A percentile compares a stretch with the other conserved stretches of the same genome.
phyloP scores from a whole-genome alignment of 148 eudicot species.

The Cornus suecica region DNA sequence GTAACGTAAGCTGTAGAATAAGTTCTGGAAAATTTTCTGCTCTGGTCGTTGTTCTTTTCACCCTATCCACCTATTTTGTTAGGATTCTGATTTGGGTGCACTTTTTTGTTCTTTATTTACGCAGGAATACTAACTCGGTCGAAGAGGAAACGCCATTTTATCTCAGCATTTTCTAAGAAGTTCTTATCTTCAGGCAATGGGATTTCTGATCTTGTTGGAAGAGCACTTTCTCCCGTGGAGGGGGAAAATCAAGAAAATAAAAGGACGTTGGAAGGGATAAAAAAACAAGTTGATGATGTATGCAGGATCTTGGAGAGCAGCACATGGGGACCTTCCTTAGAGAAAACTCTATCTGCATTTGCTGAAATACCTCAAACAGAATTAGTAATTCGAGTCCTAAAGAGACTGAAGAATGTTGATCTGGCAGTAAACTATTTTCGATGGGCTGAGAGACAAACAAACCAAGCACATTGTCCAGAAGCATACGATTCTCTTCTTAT shows the following conservation, averaged over 20 bases:
- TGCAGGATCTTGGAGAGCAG: slow-evolving; percentile 66
- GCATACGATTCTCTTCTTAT: slow-evolving; percentile 80
- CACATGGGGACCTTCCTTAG: slow-evolving; percentile 73
- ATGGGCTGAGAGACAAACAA: slow-evolving; percentile 62
- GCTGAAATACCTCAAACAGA: slow-evolving; percentile 44
- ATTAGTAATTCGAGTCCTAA: slow-evolving; percentile 61
- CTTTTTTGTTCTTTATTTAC: background rate
- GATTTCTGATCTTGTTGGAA: slow-evolving; percentile 23
- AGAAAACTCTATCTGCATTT: slow-evolving; percentile 45
- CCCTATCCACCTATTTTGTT: background rate
- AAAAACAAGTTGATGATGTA: slow-evolving; percentile 46
- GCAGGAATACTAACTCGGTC: slow-evolving; percentile 24
- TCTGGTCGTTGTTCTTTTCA: background rate
- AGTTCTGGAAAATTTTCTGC: no score
- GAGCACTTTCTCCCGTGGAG: slow-evolving; percentile 15
- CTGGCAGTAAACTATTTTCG: slow-evolving; percentile 69
- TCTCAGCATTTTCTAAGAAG: slow-evolving; percentile 19
- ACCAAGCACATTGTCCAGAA: slow-evolving; percentile 69
- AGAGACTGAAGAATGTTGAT: slow-evolving; percentile 60
- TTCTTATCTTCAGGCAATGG: slow-evolving; percentile 37
- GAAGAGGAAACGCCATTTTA: slow-evolving; percentile 14
- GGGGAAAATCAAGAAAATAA: slow-evolving; percentile 25
- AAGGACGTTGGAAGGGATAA: slow-evolving; percentile 27
- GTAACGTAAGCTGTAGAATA: background rate
- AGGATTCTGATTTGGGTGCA: background rate